Evolutionary conservation across 179 eudicot species (phyloP).

Genomic region (Spinacia oleracea): DNA sequence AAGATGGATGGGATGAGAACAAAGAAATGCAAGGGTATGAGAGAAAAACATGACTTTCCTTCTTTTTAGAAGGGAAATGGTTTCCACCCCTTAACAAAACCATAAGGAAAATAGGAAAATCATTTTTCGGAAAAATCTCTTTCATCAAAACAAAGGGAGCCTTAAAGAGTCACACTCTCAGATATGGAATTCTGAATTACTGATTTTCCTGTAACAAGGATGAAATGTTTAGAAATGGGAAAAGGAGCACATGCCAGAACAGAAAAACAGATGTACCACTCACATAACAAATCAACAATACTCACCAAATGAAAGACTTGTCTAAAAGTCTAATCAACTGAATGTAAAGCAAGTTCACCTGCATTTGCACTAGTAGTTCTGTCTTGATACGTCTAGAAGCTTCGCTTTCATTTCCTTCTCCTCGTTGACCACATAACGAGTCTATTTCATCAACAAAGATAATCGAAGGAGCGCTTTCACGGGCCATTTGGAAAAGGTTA

Average conservation of each 20-base stretch:
- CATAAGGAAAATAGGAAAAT: too few relatives aligned
- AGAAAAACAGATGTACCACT: background rate
- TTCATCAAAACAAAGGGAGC: too few relatives aligned
- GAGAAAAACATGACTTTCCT: too few relatives aligned
- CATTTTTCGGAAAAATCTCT: too few relatives aligned
- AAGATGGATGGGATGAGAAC: too few relatives aligned
- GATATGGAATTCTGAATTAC: background rate
- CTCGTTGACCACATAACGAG: conserved; percentile 93
- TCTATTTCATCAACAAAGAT: conserved; percentile 97
- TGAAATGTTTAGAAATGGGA: background rate
- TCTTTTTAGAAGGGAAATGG: too few relatives aligned
- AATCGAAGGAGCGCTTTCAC: conserved; percentile 93
- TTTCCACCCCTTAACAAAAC: too few relatives aligned
- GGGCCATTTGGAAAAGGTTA: conserved; percentile 98
- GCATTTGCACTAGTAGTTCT: conserved; percentile 98
- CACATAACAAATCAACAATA: background rate
- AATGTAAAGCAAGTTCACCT: conserved; percentile 44
- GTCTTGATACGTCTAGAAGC: conserved; percentile 99
- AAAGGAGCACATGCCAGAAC: background rate
- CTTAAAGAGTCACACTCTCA: background rate
- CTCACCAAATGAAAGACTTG: background rate
- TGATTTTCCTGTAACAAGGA: background rate
- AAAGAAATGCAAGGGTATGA: too few relatives aligned
- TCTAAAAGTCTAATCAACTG: background rate
- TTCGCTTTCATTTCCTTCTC: conserved; percentile 99